Percentiles rank a stretch among this genome's conserved stretches.
Conservation (phyloP, 345 rosid species). For the Turnera subulata region DNA sequence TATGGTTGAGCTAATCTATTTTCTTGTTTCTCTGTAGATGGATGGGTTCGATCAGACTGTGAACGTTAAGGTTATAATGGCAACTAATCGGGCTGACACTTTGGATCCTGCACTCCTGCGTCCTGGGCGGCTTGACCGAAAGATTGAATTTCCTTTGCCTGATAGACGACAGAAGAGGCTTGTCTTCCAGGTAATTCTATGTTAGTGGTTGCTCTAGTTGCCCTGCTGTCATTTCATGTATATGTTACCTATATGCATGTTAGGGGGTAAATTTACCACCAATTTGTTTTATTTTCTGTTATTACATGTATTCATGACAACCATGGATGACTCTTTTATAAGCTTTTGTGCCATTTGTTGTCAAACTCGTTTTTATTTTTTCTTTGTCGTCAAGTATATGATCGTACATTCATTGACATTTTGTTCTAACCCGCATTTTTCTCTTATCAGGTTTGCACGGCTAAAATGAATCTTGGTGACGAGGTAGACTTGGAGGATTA, state of each 20-base stretch:
- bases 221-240: too few species aligned
- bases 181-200: constrained; percentile 90
- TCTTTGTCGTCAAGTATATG: background rate
- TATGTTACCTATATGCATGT: too few species aligned
- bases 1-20: background rate
- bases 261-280: too few species aligned
- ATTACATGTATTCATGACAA: too few species aligned
- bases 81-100: constrained; percentile 94
- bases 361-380: background rate
- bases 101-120: constrained; percentile 97
- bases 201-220: too few species aligned
- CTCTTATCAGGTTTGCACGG: constrained; percentile 80
- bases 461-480: constrained; percentile 94
- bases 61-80: constrained; percentile 97
- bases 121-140: constrained; percentile 95
- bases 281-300: too few species aligned
- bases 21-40: constrained; percentile 29
- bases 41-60: constrained; percentile 98
- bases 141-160: constrained; percentile 92
- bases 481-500: constrained; percentile 99
- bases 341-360: background rate
- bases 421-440: background rate
- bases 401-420: background rate
- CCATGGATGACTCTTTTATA: too few species aligned
- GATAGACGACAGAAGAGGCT: constrained; percentile 99